phyloP scores from a whole-genome alignment of 306 rosid species.

The Alnus rubra region DNA sequence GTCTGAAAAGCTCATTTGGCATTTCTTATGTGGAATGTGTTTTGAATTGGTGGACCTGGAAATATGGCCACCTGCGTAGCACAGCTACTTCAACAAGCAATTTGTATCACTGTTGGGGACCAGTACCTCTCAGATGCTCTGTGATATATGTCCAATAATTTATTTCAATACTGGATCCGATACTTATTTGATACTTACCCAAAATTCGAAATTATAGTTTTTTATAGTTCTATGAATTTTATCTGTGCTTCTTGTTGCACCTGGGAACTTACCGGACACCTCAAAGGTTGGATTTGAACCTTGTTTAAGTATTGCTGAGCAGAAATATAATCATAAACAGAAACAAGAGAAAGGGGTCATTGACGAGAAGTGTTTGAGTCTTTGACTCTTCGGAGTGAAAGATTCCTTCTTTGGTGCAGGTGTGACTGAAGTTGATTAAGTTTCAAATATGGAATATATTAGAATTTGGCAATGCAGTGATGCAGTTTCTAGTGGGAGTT shows the following conservation, averaged over 20 bases:
- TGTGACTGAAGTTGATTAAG: neutral
- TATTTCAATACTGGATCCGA: neutral
- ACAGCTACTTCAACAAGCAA: neutral
- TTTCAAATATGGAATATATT: neutral
- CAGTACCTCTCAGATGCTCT: neutral
- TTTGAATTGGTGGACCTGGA: neutral
- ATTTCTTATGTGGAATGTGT: neutral
- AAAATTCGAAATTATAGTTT: neutral
- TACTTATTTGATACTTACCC: neutral
- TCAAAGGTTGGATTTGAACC: neutral
- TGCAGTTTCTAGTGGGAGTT: neutral
- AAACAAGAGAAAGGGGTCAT: neutral
- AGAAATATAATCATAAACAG: neutral
- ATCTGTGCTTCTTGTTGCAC: neutral
- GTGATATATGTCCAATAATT: neutral
- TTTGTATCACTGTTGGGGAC: neutral
- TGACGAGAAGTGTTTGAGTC: neutral
- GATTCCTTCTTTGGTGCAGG: conserved; percentile 6
- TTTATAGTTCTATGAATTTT: neutral
- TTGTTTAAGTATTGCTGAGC: neutral
- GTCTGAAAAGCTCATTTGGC: neutral
- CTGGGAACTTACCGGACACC: neutral
- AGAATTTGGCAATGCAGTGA: neutral
- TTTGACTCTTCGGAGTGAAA: neutral
- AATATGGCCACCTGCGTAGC: neutral